Base-by-base conservation (phyloP, 2,329 filamentous ascomycete species). In the Ascocoryne sarcoides region DNA sequence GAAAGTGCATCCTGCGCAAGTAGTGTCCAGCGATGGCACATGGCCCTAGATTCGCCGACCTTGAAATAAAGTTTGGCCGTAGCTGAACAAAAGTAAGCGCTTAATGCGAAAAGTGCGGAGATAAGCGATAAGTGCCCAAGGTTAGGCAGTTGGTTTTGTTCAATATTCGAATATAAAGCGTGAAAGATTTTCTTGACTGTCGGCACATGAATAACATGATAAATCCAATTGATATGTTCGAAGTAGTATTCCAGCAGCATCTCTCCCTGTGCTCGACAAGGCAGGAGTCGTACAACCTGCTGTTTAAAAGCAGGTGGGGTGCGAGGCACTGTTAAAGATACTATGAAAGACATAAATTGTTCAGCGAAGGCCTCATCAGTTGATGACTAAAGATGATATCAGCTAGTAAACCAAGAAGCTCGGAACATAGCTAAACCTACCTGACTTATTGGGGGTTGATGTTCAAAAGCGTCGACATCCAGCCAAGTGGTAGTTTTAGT, bases 161-260 rank as follows among this genome's bases (percentile, higher is more conserved):
- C 46, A 9, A 53, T 7, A 10, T 32, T 30, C 4, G 33, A 34
- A 28, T 54, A 54, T 7, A 53, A 7, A 2, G 12, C 29, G 17
- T 49, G 43, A 12, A 48, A 32, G 2, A 41, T 26, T 7, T 20
- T 28, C 18, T 36, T 30, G 2, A 52, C 40, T 10, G 52, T 53
- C 2, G 52, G 51, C 4, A 48, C 32, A 37, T 55, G 52, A 26
- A 52, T 32, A 10, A 51, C 41, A 12, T 51, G 49, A 37, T 53
- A 53, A 2, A 53, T 43, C 46, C 47, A 50, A 31, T 49, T 44
- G 4, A 55, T 32, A 16, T 49, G 19, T 7, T 47, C 32, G 3
- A 47, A 12, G n/a, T 43, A 55, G 28, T 48, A 51, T 0, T 52
- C 35, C 2, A 52, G 5, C 1, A 55, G 37, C 16, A 33, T n/a